phyloP scores from a whole-genome alignment of 2,329 filamentous ascomycete genomes.

The Ophiocordyceps camponoti-leonardi region DNA sequence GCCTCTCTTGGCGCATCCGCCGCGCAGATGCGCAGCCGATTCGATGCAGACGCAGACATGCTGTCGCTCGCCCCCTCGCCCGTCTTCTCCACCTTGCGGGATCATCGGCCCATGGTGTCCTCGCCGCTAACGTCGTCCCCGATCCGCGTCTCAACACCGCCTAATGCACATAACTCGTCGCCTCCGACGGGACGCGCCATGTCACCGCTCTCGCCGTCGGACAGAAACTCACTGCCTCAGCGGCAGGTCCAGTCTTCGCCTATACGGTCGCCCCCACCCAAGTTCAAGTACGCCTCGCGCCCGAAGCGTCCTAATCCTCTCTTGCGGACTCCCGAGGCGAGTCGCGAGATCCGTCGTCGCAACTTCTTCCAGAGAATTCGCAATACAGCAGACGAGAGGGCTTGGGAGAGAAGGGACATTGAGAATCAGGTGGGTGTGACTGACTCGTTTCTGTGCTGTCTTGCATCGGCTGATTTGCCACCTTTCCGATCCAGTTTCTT shows the following conservation, averaged over 20 bases:
- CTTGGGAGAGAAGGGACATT: constrained; percentile 42
- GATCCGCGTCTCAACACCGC: constrained; percentile 30
- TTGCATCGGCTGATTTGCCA: background rate
- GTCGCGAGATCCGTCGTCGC: constrained; percentile 44
- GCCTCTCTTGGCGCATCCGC: background rate
- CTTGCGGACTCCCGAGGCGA: constrained; percentile 40
- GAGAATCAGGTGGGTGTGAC: constrained; percentile 29
- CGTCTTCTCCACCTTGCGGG: constrained; percentile 24
- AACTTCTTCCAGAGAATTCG: constrained; percentile 54
- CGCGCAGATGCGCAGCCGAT: constrained; percentile 6
- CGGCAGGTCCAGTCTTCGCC: constrained; percentile 28
- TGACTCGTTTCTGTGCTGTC: background rate
- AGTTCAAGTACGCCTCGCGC: constrained; percentile 35
- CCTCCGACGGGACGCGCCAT: constrained; percentile 40
- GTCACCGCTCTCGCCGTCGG: constrained; percentile 25
- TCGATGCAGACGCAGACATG: constrained; percentile 15
- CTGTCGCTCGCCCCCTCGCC: constrained; percentile 24
- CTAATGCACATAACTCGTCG: constrained; percentile 13
- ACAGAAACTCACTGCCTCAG: constrained; percentile 22
- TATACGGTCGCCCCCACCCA: constrained; percentile 17
- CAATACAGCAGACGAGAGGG: constrained; percentile 39
- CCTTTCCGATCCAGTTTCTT: constrained; percentile 12
- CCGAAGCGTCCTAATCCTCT: constrained; percentile 45
- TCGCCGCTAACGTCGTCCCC: constrained; percentile 45
- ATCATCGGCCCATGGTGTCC: constrained; percentile 28